Conservation (phyloP, 441 rosid genomes). For the Syzygium malaccense region DNA sequence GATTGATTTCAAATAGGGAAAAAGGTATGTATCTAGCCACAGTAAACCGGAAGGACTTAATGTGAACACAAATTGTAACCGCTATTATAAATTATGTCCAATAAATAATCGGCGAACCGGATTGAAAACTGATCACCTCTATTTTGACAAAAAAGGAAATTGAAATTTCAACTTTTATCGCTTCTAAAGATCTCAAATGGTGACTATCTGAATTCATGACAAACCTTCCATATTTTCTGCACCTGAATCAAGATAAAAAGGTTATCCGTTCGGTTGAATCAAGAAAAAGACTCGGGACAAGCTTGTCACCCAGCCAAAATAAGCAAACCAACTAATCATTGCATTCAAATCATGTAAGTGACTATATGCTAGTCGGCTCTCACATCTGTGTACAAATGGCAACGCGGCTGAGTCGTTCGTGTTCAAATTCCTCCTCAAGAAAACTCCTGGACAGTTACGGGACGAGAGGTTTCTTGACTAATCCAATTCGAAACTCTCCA, state of each 20-base stretch:
- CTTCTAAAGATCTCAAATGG: not conserved
- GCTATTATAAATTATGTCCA: too few relatives aligned
- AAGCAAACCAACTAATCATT: not conserved
- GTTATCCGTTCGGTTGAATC: fast-evolving
- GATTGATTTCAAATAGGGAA: too few relatives aligned
- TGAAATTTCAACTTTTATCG: not conserved
- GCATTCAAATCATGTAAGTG: fast-evolving
- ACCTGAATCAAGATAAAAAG: not conserved
- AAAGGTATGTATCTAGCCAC: too few relatives aligned
- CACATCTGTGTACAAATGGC: fast-evolving
- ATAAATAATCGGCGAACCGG: too few relatives aligned
- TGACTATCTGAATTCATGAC: not conserved
- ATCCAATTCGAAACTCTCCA: not conserved
- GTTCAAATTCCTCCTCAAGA: not conserved
- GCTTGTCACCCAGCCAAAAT: fast-evolving
- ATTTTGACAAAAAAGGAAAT: not conserved
- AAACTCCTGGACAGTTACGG: fast-evolving
- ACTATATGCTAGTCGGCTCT: fast-evolving
- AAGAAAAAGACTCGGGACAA: not conserved
- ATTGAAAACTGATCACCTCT: too few relatives aligned
- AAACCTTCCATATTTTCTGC: not conserved
- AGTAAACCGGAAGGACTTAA: too few relatives aligned
- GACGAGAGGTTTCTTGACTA: too few relatives aligned
- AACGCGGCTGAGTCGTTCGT: fast-evolving
- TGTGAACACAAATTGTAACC: too few relatives aligned